Evolutionary conservation across 495 filamentous ascomycete genomes (phyloP).

Genomic region (Xylaria acuta): DNA sequence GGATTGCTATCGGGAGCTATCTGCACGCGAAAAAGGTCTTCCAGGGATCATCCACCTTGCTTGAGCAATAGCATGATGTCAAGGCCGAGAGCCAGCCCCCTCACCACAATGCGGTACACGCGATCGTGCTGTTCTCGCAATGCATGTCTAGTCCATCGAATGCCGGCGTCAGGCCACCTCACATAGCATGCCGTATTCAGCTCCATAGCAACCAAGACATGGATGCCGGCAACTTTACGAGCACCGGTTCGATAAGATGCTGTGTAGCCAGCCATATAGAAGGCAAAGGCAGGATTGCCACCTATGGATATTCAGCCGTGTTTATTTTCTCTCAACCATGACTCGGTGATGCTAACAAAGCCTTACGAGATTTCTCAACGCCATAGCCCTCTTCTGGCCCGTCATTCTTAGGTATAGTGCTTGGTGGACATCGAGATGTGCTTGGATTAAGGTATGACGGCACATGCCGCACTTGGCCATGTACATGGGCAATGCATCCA

Average conservation of each 20-base stretch:
- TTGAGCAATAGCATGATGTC: slow-evolving; percentile 22
- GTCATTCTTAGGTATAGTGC: background rate
- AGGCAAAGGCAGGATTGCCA: background rate
- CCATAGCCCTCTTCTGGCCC: background rate
- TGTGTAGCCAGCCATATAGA: slow-evolving; percentile 6
- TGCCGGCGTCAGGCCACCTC: slow-evolving; percentile 11
- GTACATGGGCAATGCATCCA: background rate
- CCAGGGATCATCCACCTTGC: slow-evolving; percentile 17
- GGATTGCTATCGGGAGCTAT: slow-evolving; percentile 18
- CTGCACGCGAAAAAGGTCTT: slow-evolving; percentile 5
- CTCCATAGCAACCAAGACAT: slow-evolving; percentile 15
- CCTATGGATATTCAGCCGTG: background rate
- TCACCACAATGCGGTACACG: background rate
- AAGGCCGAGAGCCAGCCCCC: slow-evolving; percentile 9
- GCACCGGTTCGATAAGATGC: slow-evolving; percentile 8
- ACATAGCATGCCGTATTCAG: background rate
- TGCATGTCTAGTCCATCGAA: background rate
- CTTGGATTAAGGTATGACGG: slow-evolving; percentile 7
- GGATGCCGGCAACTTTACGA: background rate
- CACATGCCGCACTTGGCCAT: background rate
- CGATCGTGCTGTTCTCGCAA: slow-evolving; percentile 16
- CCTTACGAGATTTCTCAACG: background rate
- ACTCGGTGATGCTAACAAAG: background rate
- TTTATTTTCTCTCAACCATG: background rate
- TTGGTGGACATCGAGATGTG: background rate